phyloP scores from a whole-genome alignment of 2,329 filamentous ascomycete genomes.

The Neoscytalidium dimidiatum region DNA sequence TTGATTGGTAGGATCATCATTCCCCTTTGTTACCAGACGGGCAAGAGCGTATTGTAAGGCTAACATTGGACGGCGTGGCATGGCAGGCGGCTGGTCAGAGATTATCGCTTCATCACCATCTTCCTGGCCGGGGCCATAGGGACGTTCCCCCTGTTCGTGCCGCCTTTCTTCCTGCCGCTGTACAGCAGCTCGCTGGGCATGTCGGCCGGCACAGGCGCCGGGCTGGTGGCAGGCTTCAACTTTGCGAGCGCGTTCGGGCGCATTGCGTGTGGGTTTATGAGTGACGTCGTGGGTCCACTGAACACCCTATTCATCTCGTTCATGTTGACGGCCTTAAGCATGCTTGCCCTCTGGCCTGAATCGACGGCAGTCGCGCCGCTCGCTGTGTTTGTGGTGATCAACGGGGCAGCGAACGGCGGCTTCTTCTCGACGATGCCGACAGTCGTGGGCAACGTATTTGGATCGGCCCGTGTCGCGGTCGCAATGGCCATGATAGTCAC shows the following conservation, averaged over 20 bases:
- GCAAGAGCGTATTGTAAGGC: constrained; percentile 9
- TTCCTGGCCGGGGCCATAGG: constrained; percentile 58
- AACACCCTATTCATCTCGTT: constrained; percentile 48
- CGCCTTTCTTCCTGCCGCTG: constrained; percentile 62
- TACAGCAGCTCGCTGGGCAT: constrained; percentile 59
- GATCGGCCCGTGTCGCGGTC: constrained; percentile 55
- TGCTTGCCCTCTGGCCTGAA: constrained; percentile 63
- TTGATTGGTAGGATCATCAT: constrained; percentile 50
- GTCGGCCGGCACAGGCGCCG: constrained; percentile 55
- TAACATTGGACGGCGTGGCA: no score
- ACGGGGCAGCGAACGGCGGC: constrained; percentile 62
- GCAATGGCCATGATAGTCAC: constrained; percentile 65
- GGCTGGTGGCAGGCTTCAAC: constrained; percentile 62
- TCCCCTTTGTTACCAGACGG: neutral
- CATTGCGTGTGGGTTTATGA: constrained; percentile 55
- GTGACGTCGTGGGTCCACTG: constrained; percentile 34
- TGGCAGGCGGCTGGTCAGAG: constrained; percentile 53
- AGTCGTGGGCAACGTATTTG: constrained; percentile 62
- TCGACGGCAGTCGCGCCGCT: constrained; percentile 57
- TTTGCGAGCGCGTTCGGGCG: constrained; percentile 61
- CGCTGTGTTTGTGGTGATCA: constrained; percentile 59
- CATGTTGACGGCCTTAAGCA: constrained; percentile 57
- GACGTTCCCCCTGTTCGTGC: constrained; percentile 63
- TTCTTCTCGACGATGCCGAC: constrained; percentile 68
- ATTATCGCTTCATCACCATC: constrained; percentile 53